These are phyloP conservation scores for Vaccinium macrocarpon DNA, from an alignment of 148 eudicot genomes.

Conservation along the genomic window DNA sequence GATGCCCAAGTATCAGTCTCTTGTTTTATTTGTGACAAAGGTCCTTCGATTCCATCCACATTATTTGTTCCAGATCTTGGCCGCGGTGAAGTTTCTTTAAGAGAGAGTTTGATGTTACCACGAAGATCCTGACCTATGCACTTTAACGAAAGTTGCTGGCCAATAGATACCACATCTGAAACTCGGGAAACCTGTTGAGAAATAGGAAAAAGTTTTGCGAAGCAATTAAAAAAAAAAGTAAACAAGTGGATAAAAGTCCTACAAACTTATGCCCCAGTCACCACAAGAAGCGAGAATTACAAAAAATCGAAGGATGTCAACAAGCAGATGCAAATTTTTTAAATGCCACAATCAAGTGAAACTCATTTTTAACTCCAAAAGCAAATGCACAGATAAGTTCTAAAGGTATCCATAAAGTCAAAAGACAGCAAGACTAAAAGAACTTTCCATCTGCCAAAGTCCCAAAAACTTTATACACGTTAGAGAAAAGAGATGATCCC, in stretches of 20 bases:
- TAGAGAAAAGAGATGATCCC: neutral
- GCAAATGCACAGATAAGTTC: neutral
- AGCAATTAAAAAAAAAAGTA: too few relatives aligned
- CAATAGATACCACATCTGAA: slow-evolving; percentile 73
- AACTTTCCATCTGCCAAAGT: neutral
- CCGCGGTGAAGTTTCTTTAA: slow-evolving; percentile 57
- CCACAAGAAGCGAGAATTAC: neutral
- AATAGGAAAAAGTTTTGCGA: slow-evolving; percentile 15
- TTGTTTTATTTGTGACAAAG: slow-evolving; percentile 25
- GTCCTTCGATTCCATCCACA: slow-evolving; percentile 19
- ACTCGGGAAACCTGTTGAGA: slow-evolving; percentile 61
- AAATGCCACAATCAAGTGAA: neutral
- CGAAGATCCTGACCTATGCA: slow-evolving; percentile 89
- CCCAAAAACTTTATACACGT: neutral
- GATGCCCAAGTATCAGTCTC: slow-evolving; percentile 27
- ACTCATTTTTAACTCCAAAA: neutral
- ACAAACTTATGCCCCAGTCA: neutral
- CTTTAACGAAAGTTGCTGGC: slow-evolving; percentile 69
- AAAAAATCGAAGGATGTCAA: neutral
- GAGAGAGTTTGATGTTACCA: slow-evolving; percentile 88
- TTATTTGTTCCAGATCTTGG: slow-evolving; percentile 27
- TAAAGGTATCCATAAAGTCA: neutral
- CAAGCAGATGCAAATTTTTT: neutral
- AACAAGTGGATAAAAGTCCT: neutral
- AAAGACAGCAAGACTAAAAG: neutral